Evolutionary conservation across 148 eudicot genomes (phyloP), one percentile per base, ranked within the genome.

Genomic region (Camellia japonica): DNA sequence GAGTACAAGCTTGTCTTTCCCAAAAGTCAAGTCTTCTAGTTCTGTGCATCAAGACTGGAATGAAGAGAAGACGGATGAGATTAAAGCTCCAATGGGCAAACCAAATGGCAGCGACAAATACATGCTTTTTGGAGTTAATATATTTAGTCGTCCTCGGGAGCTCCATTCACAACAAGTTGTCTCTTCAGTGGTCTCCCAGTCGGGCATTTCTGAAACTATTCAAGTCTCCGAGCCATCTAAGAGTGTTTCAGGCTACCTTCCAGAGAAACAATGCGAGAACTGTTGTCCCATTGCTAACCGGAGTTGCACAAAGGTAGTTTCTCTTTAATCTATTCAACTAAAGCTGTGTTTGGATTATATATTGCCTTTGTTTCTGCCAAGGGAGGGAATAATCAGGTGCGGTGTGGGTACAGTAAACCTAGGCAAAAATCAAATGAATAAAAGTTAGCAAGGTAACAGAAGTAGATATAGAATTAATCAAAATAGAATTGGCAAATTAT

Each of bases 301-400:
- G 42, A 80, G 60, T 14, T 80, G 82, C 60, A 64, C 82, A n/a
- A 80, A 71, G 82, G 82, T 80, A 70, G 10, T 65, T 77, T 41
- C 7, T 20, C 20, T 51, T 42, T 15, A 51, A 64, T 64, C 6
- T 76, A 3, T 6, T n/a, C 13, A 14, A 1, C 38, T 30, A 30
- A 30, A 30, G 62, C 8, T 51, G 6, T 11, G 51, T 64, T 49
- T 20, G 47, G 23, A 44, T 30, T 30, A 30, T 30, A 30, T 79
- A 93, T 78, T 93, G 99, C 75, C 97, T 85, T 88, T 92, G 97
- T 84, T 95, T 93, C 84, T 95, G 99, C 99, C 99, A 95, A 76
- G 99, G 99, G 55, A 95, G 97, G 72, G 97, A 92, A 85, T 95
- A 95, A 89, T 95, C 97, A 65, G 99, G 99, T 72, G 90, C 97